Evolutionary conservation across 2,329 filamentous ascomycete genomes (phyloP), one percentile per base, ranked within the genome.

Genomic region (Fusarium albidum): DNA sequence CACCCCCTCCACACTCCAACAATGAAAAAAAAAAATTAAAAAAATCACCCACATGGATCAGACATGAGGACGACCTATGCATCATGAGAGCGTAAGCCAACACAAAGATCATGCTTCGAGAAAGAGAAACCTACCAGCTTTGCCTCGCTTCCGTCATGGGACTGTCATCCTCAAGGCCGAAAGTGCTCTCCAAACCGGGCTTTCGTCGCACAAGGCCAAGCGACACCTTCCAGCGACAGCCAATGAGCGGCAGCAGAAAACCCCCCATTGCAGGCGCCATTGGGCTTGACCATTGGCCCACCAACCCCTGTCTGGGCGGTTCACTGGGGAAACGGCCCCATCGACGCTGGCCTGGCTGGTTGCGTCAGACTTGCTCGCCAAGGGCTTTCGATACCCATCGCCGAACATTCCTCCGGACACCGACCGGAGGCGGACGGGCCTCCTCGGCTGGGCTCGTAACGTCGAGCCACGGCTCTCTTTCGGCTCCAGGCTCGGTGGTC

Each of bases 361-460:
- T 65, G 59, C 57, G 62, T 65, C 59, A 65, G 59, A 60, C 44
- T 35, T 34, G 29, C 31, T 59, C 34, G 42, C 45, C 61, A 54
- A 40, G 21, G 43, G 26, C 41, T 44, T 49, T 33, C n/a, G 49
- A 49, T 34, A 46, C 47, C 52, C 63, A 66, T 63, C 59, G 53
- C 63, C 61, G 63, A 66, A 45, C 33, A 57, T 40, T 47, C 49
- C 50, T 61, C 64, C 63, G 64, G 64, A 64, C 52, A 66, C 64
- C 64, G 64, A 66, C 63, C 64, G 63, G 63, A 66, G 50, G 29
- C 41, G 55, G 46, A 52, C 64, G 55, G 55, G 52, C 51, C 50
- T 65, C 42, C 59, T 66, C 64, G 64, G 64, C 59, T 64, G 52
- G 46, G 40, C 45, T 62, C 52, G 57, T 21, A 21, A 63, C 43